Evolutionary conservation across 495 filamentous ascomycete genomes (phyloP).

Genomic region (Neurospora tetraspora): DNA sequence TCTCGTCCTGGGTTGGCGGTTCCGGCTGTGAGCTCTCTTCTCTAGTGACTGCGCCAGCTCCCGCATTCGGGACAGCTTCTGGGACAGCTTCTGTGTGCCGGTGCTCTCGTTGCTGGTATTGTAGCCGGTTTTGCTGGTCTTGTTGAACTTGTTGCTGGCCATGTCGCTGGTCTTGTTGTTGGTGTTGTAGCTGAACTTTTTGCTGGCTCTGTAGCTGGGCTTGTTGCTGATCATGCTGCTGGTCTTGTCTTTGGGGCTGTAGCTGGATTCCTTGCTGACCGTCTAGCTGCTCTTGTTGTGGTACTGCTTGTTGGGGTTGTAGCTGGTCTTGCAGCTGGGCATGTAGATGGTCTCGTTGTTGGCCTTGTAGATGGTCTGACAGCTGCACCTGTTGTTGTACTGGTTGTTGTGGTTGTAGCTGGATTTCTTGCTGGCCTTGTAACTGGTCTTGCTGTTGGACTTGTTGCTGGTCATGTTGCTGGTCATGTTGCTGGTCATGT

Average conservation of each 20-base stretch:
- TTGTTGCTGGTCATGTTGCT: no score
- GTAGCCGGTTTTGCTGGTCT: not conserved
- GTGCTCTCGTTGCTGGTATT: not conserved
- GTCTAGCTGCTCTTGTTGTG: not conserved
- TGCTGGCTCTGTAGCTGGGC: not conserved
- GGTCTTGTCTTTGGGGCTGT: constrained; percentile 2
- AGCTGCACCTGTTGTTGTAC: not conserved
- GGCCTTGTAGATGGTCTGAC: not conserved
- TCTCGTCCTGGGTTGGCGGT: not conserved
- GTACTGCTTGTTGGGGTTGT: constrained; percentile 1
- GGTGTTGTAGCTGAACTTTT: not conserved
- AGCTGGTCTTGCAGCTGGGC: constrained; percentile 2
- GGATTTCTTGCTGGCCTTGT: not conserved
- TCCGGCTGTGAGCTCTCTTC: not conserved
- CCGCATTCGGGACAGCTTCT: not conserved
- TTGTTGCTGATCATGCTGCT: constrained; percentile 1
- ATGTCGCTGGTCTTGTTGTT: not conserved
- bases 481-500: not conserved
- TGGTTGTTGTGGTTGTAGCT: not conserved
- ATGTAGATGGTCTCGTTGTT: constrained; percentile 2
- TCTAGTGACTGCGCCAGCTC: not conserved
- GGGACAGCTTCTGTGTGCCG: not conserved
- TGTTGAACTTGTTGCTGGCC: not conserved
- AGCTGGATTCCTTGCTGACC: not conserved
- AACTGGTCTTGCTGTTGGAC: not conserved